Evolutionary conservation across 495 filamentous ascomycete species (phyloP), one percentile per base, ranked within the genome.

Genomic region (Hapsidospora chrysogenum): DNA sequence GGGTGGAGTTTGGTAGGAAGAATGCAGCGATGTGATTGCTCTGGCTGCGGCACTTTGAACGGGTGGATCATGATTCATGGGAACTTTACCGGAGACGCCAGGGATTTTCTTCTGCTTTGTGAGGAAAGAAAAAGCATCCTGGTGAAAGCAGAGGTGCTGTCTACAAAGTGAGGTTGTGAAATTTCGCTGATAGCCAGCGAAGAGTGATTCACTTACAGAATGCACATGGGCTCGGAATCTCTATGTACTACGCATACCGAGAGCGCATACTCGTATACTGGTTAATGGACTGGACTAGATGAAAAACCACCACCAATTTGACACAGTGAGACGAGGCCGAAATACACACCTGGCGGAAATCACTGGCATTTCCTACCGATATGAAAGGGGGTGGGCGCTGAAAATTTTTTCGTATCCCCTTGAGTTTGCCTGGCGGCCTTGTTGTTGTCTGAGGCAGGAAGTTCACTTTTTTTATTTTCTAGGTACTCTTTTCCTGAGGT

Each of bases 401-500:
- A 37, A 37, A 37, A 39, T 48, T 50, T 50, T 46, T 30, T 40
- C 36, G 36, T 31, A n/a, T n/a, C n/a, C n/a, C n/a, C n/a, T n/a
- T n/a, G n/a, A n/a, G n/a, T n/a, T n/a, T n/a, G 27, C 21, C 35
- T 28, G 40, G 29, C 38, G 30, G 41, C 52, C 52, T n/a, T 23
- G 39, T 43, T 50, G 48, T 44, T 52, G 49, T 52, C 46, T 54
- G 46, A 48, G 48, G 50, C 44, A 43, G 26, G 42, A 51, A 49
- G 48, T n/a, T n/a, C n/a, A n/a, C n/a, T n/a, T n/a, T n/a, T n/a
- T n/a, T n/a, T n/a, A 45, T 47, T 54, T 50, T 23, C 31, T 33
- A n/a, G n/a, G n/a, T 41, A 23, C 15, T 36, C 40, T 26, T 26
- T 26, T 11, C 23, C 23, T 6, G 23, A 6, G 23, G 23, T 11